These are phyloP conservation scores for Xanthoconium purpureum DNA, from an alignment of 768 basidiomycete species.

Conservation along the genomic window DNA sequence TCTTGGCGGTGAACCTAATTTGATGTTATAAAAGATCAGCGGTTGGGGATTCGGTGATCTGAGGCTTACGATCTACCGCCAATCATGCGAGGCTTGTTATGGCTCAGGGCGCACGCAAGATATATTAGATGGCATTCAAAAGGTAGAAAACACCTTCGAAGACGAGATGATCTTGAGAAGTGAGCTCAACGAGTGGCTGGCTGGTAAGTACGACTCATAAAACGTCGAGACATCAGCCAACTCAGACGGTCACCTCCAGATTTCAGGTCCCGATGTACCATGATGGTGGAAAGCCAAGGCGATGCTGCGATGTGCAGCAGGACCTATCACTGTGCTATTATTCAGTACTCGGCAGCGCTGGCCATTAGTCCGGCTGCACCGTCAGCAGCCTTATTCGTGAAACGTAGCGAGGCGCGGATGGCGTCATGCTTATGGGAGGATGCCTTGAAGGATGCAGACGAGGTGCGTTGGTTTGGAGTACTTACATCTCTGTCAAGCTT, in stretches of 20 bases:
- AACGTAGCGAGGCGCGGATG: constrained; percentile 11
- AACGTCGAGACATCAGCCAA: neutral
- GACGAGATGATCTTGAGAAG: constrained; percentile 7
- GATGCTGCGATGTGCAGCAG: constrained; percentile 4
- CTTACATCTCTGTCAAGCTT: neutral
- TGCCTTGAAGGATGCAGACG: constrained; percentile 15
- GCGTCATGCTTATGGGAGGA: constrained; percentile 5
- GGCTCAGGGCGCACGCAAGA: neutral
- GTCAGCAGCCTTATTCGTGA: constrained; percentile 3
- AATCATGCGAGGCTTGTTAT: constrained; percentile 10
- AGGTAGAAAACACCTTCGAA: constrained; percentile 4
- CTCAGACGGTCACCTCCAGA: neutral
- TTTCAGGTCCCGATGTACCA: constrained; percentile 6
- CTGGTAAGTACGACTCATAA: constrained; percentile 1
- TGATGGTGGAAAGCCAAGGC: constrained; percentile 3
- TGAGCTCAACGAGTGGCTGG: constrained; percentile 6
- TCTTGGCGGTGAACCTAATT: neutral
- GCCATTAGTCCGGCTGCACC: neutral
- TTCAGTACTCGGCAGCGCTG: constrained; percentile 13
- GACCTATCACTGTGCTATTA: constrained; percentile 4
- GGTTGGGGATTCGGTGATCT: constrained; percentile 18
- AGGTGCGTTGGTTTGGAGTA: constrained; percentile 4
- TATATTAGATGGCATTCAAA: neutral
- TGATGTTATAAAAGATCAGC: constrained; percentile 1
- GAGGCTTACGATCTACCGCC: constrained; percentile 2